Evolutionary conservation across 805 yeast species (phyloP).

Genomic region (Hanseniaspora mollemarum): DNA sequence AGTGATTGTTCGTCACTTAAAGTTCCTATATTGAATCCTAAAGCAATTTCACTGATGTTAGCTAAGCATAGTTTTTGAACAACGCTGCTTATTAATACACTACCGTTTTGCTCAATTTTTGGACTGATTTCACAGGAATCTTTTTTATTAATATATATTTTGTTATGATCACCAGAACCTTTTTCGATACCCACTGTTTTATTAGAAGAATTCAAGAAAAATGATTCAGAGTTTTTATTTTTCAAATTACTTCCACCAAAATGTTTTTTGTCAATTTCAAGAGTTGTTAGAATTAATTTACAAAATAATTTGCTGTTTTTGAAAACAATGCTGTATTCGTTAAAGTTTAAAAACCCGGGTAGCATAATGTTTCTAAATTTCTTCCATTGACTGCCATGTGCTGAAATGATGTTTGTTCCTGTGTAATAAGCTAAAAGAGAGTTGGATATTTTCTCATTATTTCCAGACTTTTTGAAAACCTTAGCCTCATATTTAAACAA

Average conservation of each 20-base stretch:
- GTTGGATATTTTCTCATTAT: conserved; percentile 46
- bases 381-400: conserved; percentile 45
- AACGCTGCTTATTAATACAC: conserved; percentile 30
- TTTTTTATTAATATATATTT: too few relatives aligned
- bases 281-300: conserved; percentile 19
- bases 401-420: conserved; percentile 51
- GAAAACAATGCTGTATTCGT: conserved; percentile 29
- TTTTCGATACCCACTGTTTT: background rate
- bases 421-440: conserved; percentile 45
- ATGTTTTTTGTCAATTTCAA: conserved; percentile 15
- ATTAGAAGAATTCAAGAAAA: background rate
- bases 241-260: too few relatives aligned
- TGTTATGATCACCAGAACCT: background rate
- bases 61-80: conserved; percentile 40
- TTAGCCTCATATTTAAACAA: conserved; percentile 38
- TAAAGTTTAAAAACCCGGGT: conserved; percentile 41
- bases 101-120: background rate
- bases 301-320: conserved; percentile 33
- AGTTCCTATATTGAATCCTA: conserved; percentile 40
- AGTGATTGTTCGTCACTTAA: conserved; percentile 27
- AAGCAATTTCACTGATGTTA: conserved; percentile 39
- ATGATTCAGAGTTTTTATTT: background rate
- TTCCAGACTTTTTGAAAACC: conserved; percentile 47
- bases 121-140: too few relatives aligned
- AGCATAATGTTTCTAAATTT: conserved; percentile 37